These are phyloP conservation scores for Gamsiella multidivaricata DNA, from an alignment of 192 early-diverging fungal species.

Conservation along the genomic window DNA sequence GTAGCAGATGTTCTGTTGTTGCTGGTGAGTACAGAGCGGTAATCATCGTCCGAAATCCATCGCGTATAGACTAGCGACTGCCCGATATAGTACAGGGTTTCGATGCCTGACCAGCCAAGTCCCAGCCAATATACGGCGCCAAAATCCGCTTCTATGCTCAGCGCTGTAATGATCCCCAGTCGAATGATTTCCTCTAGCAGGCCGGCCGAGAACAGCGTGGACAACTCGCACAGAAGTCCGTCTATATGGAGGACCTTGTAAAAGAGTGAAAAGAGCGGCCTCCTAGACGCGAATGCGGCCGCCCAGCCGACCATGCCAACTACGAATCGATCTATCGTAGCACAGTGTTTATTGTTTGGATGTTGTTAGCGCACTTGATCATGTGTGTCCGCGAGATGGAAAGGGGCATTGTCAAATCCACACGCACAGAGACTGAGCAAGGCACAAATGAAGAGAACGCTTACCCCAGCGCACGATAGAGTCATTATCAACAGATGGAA, in stretches of 20 bases:
- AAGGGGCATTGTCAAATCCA: neutral
- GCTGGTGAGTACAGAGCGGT: conserved; percentile 19
- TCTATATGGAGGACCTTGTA: conserved; percentile 12
- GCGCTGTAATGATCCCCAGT: neutral
- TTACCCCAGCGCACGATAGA: conserved; percentile 42
- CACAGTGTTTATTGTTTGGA: neutral
- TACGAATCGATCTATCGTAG: conserved; percentile 26
- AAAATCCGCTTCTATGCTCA: conserved; percentile 26
- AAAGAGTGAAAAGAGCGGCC: conserved; percentile 43
- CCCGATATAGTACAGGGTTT: conserved; percentile 54
- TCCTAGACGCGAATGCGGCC: conserved; percentile 31
- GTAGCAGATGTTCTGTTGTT: too few relatives aligned
- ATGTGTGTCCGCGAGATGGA: neutral
- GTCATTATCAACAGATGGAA: conserved; percentile 14
- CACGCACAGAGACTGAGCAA: neutral
- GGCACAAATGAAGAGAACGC: neutral
- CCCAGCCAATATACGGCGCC: conserved; percentile 54
- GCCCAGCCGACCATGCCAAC: conserved; percentile 49
- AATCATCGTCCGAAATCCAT: conserved; percentile 25
- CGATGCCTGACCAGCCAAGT: conserved; percentile 52
- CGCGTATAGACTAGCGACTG: conserved; percentile 39
- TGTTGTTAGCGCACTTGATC: neutral
- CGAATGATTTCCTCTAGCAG: conserved; percentile 40
- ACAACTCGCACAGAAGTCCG: conserved; percentile 21
- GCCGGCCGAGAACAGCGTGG: conserved; percentile 36